Base-by-base conservation (phyloP, 2,329 filamentous ascomycete species). In the Trichoderma sp. region DNA sequence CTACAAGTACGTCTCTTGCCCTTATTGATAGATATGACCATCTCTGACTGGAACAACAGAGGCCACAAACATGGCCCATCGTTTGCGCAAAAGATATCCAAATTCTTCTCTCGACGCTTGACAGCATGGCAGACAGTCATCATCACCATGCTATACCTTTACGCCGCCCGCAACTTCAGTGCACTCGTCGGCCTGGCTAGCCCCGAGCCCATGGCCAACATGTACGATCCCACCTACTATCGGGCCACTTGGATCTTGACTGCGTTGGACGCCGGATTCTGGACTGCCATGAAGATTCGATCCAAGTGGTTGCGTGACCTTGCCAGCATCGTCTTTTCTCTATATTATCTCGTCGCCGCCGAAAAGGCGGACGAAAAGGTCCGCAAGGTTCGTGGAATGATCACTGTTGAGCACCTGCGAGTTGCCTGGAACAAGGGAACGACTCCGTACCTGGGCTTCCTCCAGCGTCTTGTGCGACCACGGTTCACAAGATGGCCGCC, bases 291-390 rank as follows among this genome's bases (percentile, higher is more conserved):
- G 96, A 92, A 90, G 77, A 95, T 99, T 74, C 89, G 89, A 62
- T 80, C 80, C 67, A 94, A 92, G 77, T 95, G 93, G 89, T 76
- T 97, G 56, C 88, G 94, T 51, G 95, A 98, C 79, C 79, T 97
- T 15, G 89, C 92, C 11, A 94, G 93, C 79, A 86, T 98, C 24
- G 84, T 93, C 61, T 98, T 98, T 81, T 93, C 93, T 0, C 79
- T 92, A 12, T 99, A 97, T 82, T 99, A 99, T 80, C 86, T 99
- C 74, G 88, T 98, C 69, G 94, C 95, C 15, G 94, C 96, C 0
- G 95, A 98, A 81, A 92, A 94, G 78, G 96, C 96, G 12, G 96
- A 98, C 79, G 96, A 98, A 82, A 98, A 98, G 83, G 95, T 98
- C 15, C 89, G 95, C 74, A 96, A 96, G 80, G 93, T 99, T 9